Evolutionary conservation across 2,329 filamentous ascomycete species (phyloP).

Genomic region (Sclerotiophoma versabilis): DNA sequence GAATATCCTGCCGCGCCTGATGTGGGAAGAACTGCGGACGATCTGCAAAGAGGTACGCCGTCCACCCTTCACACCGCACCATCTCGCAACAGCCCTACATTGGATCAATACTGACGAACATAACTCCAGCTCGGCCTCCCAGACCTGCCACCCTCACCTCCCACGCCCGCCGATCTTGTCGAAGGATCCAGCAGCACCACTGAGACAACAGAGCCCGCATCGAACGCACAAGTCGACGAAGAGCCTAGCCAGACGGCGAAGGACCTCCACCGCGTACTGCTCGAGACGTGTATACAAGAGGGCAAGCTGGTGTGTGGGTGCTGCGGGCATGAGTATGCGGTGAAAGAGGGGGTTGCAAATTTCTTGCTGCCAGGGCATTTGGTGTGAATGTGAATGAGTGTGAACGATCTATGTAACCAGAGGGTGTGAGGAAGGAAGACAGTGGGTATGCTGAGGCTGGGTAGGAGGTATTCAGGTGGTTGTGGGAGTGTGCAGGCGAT

Average conservation of each 20-base stretch:
- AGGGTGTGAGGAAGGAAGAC: background rate
- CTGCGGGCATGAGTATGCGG: constrained; percentile 91
- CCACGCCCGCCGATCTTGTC: constrained; percentile 44
- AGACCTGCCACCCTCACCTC: constrained; percentile 62
- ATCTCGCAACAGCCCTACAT: background rate
- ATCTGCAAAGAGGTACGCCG: constrained; percentile 75
- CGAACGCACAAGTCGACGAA: constrained; percentile 59
- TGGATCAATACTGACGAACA: no score
- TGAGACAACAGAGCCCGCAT: no score
- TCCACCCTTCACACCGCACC: background rate
- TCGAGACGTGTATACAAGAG: constrained; percentile 89
- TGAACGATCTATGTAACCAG: background rate
- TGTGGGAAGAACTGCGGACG: constrained; percentile 81
- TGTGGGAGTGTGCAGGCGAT: no score
- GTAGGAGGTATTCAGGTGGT: no score
- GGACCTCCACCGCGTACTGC: constrained; percentile 80
- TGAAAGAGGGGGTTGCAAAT: constrained; percentile 96
- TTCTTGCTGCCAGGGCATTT: constrained; percentile 93
- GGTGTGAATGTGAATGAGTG: constrained; percentile 56
- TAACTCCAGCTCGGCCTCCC: constrained; percentile 91
- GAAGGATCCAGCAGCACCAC: constrained; percentile 11
- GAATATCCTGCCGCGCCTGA: constrained; percentile 85
- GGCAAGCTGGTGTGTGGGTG: constrained; percentile 89
- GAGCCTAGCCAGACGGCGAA: constrained; percentile 69
- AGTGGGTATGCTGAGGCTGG: no score